Conservation (phyloP, 1,284 basidiomycete species). For the Schizophyllum commune region DNA sequence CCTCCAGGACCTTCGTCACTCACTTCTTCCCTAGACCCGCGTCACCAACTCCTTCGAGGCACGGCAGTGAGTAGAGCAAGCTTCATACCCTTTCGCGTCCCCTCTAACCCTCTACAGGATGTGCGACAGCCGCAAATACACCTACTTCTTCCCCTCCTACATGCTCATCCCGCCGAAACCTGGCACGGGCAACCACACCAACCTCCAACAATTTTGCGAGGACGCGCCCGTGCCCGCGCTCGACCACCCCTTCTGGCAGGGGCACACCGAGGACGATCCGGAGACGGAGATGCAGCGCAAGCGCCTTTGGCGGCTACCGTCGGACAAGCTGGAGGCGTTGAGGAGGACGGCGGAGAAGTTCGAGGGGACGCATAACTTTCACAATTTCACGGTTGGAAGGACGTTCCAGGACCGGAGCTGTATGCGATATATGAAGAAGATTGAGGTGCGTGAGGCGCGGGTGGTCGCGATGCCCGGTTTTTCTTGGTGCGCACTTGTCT, state of each 20-base stretch:
- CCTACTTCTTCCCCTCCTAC: slow-evolving; percentile 95
- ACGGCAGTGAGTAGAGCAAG: slow-evolving; percentile 50
- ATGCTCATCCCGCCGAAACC: slow-evolving; percentile 89
- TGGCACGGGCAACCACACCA: slow-evolving; percentile 51
- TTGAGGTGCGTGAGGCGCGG: slow-evolving; percentile 77
- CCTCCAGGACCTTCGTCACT: neutral
- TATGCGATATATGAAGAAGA: slow-evolving; percentile 78
- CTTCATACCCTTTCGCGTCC: slow-evolving; percentile 6
- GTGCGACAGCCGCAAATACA: slow-evolving; percentile 94
- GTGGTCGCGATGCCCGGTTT: too few species aligned
- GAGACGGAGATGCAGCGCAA: slow-evolving; percentile 52
- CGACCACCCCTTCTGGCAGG: slow-evolving; percentile 39
- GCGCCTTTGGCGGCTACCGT: slow-evolving; percentile 57
- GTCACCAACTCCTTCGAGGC: slow-evolving; percentile 93
- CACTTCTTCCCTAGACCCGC: slow-evolving; percentile 38
- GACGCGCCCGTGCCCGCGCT: slow-evolving; percentile 19
- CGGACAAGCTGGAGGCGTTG: slow-evolving; percentile 49
- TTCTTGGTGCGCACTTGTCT: too few species aligned
- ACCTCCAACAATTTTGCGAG: slow-evolving; percentile 24
- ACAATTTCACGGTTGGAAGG: slow-evolving; percentile 93
- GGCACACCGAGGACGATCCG: slow-evolving; percentile 1
- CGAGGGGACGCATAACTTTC: slow-evolving; percentile 88
- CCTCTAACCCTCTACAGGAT: slow-evolving; percentile 36
- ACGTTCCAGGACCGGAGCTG: slow-evolving; percentile 80
- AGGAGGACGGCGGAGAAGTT: slow-evolving; percentile 56